phyloP scores from a whole-genome alignment of 768 basidiomycete genomes.

The Tulasnella sp. region DNA sequence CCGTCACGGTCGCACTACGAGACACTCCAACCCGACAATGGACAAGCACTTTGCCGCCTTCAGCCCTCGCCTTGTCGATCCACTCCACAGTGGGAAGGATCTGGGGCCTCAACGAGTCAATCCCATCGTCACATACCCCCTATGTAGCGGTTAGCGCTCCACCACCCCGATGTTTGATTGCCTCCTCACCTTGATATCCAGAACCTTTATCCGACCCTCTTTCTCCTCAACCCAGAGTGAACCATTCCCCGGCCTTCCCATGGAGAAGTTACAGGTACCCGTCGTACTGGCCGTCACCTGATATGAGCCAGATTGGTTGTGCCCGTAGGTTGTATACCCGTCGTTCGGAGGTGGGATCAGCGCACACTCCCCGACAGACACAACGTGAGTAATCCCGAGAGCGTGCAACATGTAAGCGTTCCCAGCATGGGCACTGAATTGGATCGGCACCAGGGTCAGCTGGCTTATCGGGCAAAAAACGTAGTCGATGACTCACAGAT shows the following conservation, averaged over 20 bases:
- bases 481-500: conserved; percentile 49
- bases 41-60: conserved; percentile 83
- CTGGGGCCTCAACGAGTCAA: conserved; percentile 84
- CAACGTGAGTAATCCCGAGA: conserved; percentile 91
- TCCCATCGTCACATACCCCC: conserved; percentile 90
- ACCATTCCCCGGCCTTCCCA: conserved; percentile 28
- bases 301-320: conserved; percentile 7
- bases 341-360: conserved; percentile 50
- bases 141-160: conserved; percentile 11
- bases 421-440: conserved; percentile 69
- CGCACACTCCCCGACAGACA: conserved; percentile 92
- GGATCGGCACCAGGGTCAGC: conserved; percentile 19
- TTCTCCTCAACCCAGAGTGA: conserved; percentile 80
- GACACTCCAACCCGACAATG: conserved; percentile 99
- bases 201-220: conserved; percentile 78
- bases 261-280: conserved; percentile 15
- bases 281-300: neutral
- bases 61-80: conserved; percentile 74
- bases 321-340: conserved; percentile 6
- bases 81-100: conserved; percentile 81
- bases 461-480: neutral
- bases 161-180: neutral
- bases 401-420: conserved; percentile 96
- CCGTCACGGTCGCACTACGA: conserved; percentile 83
- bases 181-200: conserved; percentile 54